Percentiles rank a stretch among this genome's conserved stretches.
These are phyloP conservation scores for Euphorbia tirucalli DNA, from an alignment of 345 rosid species.

Conservation along the genomic window DNA sequence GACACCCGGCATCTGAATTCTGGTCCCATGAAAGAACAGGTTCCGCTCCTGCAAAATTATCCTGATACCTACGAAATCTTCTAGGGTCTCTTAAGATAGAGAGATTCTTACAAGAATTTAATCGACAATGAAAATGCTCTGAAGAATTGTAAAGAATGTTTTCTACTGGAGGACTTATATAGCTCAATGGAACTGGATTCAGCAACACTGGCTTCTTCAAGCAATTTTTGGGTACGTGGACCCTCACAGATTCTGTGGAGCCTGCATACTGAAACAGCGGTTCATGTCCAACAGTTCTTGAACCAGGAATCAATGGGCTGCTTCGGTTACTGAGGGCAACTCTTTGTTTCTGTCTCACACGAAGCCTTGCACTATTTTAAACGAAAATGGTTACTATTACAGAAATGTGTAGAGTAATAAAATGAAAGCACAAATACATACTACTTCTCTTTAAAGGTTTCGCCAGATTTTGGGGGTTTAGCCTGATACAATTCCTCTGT, in stretches of 20 bases:
- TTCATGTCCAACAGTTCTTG: not conserved
- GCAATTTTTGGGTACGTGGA: not conserved
- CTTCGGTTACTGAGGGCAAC: not conserved
- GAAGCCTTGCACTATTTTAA: constrained; percentile 15
- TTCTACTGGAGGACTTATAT: not conserved
- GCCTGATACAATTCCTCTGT: not conserved
- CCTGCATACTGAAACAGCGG: not conserved
- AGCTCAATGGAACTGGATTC: not conserved
- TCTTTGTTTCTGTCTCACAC: constrained; percentile 9
- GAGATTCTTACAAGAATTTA: not conserved
- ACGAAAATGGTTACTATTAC: not conserved
- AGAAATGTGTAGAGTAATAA: not conserved
- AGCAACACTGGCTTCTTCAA: not conserved
- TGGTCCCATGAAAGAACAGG: not conserved
- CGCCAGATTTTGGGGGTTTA: not conserved
- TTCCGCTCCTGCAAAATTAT: not conserved
- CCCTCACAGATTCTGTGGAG: not conserved
- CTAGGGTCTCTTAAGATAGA: not conserved
- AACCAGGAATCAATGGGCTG: not conserved
- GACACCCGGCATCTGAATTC: too few relatives aligned
- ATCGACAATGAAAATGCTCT: too few relatives aligned
- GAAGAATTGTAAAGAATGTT: not conserved
- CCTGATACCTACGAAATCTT: not conserved
- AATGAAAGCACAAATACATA: not conserved
- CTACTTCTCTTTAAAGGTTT: constrained; percentile 5